Percentiles rank a stretch among this genome's conserved stretches.
phyloP scores from a whole-genome alignment of 78 protist species.

The Dictyostelium intermedium region DNA sequence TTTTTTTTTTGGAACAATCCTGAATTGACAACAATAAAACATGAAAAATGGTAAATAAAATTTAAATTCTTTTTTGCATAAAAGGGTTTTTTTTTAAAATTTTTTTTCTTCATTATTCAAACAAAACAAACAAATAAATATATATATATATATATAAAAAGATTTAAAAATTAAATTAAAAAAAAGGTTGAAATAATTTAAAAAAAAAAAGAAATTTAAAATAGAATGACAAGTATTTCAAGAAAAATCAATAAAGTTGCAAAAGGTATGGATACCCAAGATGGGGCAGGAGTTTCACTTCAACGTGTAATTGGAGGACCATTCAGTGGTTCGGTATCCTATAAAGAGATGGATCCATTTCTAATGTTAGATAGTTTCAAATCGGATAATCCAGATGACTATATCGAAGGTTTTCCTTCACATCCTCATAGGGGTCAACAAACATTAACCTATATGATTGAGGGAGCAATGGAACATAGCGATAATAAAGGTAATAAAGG shows the following conservation, averaged over 20 bases:
- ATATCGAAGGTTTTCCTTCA: constrained; percentile 77
- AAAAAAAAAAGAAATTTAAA: too few species aligned
- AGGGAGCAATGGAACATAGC: constrained; percentile 70
- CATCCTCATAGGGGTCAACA: constrained; percentile 93
- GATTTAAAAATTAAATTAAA: too few species aligned
- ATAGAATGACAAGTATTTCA: too few species aligned
- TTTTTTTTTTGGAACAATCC: too few species aligned
- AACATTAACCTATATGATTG: constrained; percentile 12
- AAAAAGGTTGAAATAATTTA: too few species aligned
- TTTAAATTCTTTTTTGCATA: too few species aligned
- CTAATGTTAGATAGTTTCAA: constrained; percentile 60
- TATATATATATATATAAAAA: too few species aligned
- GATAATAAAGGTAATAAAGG: constrained; percentile 85
- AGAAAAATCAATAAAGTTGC: not conserved
- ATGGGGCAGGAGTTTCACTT: constrained; percentile 50
- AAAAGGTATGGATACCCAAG: not conserved
- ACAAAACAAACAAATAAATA: too few species aligned
- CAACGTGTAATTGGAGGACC: constrained; percentile 3
- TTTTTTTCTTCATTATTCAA: too few species aligned
- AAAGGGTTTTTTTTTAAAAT: too few species aligned
- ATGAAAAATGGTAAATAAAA: too few species aligned
- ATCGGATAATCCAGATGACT: constrained; percentile 32
- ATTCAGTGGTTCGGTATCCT: not conserved
- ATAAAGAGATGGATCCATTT: constrained; percentile 54
- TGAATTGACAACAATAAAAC: too few species aligned